Evolutionary conservation across 2,329 filamentous ascomycete genomes (phyloP).

Genomic region (Paramyrothecium sp.): DNA sequence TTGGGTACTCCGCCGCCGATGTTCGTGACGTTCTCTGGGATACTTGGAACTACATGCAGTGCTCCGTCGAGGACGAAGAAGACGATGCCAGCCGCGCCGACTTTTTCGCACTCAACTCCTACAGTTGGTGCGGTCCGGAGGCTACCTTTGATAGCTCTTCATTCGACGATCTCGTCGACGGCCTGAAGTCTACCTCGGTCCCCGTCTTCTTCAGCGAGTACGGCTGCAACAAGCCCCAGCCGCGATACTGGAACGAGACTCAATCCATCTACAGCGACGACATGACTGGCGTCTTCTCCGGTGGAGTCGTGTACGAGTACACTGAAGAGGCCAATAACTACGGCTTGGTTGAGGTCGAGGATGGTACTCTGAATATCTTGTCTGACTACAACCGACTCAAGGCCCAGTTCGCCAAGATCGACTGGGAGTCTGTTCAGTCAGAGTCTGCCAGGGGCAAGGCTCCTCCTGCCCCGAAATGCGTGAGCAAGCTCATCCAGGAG

Average conservation of each 20-base stretch:
- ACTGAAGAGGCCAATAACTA: conserved; percentile 68
- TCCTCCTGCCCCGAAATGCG: conserved; percentile 60
- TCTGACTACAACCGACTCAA: conserved; percentile 73
- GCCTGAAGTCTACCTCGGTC: conserved; percentile 65
- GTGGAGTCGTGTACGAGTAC: conserved; percentile 81
- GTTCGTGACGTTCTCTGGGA: conserved; percentile 72
- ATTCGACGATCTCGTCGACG: conserved; percentile 61
- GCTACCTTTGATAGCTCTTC: conserved; percentile 62
- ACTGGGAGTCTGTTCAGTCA: conserved; percentile 66
- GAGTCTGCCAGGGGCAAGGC: conserved; percentile 55
- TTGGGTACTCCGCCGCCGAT: conserved; percentile 80
- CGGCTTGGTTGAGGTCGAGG: conserved; percentile 62
- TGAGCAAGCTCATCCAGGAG: conserved; percentile 62
- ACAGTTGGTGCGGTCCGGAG: conserved; percentile 65
- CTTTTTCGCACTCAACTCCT: conserved; percentile 73
- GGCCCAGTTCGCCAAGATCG: conserved; percentile 70
- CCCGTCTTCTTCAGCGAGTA: conserved; percentile 82
- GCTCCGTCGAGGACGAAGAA: conserved; percentile 52
- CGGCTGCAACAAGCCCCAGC: conserved; percentile 72
- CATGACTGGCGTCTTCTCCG: conserved; percentile 69
- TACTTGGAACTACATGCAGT: conserved; percentile 74
- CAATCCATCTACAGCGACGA: conserved; percentile 67
- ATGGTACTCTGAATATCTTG: conserved; percentile 56
- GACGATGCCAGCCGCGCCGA: conserved; percentile 65
- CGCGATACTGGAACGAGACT: conserved; percentile 76